Evolutionary conservation across 78 protist species (phyloP).

Genomic region (Acrasis kona): DNA sequence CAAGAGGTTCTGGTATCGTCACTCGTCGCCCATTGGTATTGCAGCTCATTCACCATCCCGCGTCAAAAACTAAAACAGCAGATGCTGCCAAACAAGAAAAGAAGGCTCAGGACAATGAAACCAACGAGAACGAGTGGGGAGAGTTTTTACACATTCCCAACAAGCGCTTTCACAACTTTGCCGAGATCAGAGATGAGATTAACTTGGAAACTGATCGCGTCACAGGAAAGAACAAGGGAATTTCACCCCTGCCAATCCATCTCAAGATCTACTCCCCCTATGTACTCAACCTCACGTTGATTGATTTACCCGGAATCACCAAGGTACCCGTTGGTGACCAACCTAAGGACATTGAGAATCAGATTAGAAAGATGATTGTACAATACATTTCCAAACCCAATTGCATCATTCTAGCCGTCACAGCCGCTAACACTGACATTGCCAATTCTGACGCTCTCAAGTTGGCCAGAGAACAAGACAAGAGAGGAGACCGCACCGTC

Average conservation of each 20-base stretch:
- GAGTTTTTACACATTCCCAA: constrained; percentile 72
- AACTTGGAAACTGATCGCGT: constrained; percentile 71
- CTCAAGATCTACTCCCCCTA: constrained; percentile 73
- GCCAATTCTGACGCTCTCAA: constrained; percentile 88
- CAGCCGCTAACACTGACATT: constrained; percentile 89
- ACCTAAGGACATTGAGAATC: constrained; percentile 77
- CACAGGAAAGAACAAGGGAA: constrained; percentile 70
- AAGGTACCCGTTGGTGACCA: constrained; percentile 85
- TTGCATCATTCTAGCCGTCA: constrained; percentile 86
- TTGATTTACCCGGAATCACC: constrained; percentile 96
- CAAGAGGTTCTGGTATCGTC: constrained; percentile 88
- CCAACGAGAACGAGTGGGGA: background rate
- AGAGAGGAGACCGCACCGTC: constrained; percentile 39
- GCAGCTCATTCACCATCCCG: constrained; percentile 70
- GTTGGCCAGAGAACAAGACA: constrained; percentile 76
- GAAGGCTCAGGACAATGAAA: background rate
- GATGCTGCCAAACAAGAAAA: too few species aligned
- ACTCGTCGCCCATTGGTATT: constrained; percentile 94
- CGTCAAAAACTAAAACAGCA: too few species aligned
- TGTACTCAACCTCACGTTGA: constrained; percentile 87
- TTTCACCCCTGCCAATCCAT: constrained; percentile 72
- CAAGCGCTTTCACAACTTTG: constrained; percentile 65
- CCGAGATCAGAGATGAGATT: constrained; percentile 68
- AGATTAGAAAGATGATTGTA: constrained; percentile 56
- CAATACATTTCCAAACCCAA: constrained; percentile 55